Conservation (phyloP, 176 grass and related monocot species). For the Oryza officinalis region DNA sequence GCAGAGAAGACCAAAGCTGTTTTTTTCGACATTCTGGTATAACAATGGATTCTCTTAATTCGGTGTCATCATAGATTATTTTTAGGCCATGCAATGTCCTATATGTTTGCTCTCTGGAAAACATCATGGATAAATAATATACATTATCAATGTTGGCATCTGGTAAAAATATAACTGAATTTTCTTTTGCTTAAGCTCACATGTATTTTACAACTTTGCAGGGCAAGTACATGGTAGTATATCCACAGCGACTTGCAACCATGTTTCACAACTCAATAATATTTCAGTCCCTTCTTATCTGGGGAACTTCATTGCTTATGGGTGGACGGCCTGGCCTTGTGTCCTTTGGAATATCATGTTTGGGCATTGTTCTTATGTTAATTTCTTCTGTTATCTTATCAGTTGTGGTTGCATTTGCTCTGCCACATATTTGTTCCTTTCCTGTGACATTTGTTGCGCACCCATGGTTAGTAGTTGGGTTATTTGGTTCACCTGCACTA, state of each 20-base stretch:
- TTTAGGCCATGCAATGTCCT: conserved; percentile 5
- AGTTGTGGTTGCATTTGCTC: conserved; percentile 63
- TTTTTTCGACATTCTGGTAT: conserved; percentile 97
- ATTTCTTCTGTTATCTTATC: conserved; percentile 73
- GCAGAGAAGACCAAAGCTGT: conserved; percentile 56
- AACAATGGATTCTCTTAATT: neutral
- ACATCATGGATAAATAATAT: neutral
- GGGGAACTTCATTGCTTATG: conserved; percentile 85
- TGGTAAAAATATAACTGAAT: conserved; percentile 23
- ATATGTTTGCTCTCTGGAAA: neutral
- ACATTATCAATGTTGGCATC: neutral
- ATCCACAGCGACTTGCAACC: conserved; percentile 72
- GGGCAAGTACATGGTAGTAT: conserved; percentile 96
- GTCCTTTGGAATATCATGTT: conserved; percentile 74
- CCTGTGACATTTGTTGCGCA: conserved; percentile 76
- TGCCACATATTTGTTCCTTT: conserved; percentile 66
- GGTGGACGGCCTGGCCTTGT: conserved; percentile 64
- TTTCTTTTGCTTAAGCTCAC: conserved; percentile 1
- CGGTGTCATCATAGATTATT: neutral
- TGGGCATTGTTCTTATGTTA: conserved; percentile 77
- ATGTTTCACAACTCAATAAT: conserved; percentile 93
- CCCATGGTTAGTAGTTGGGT: conserved; percentile 83
- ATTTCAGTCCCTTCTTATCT: conserved; percentile 90
- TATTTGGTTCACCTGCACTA: conserved; percentile 89
- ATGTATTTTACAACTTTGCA: conserved; percentile 40